Evolutionary conservation across 2,329 filamentous ascomycete species (phyloP).

Genomic region (Fusarium chlamydosporum): DNA sequence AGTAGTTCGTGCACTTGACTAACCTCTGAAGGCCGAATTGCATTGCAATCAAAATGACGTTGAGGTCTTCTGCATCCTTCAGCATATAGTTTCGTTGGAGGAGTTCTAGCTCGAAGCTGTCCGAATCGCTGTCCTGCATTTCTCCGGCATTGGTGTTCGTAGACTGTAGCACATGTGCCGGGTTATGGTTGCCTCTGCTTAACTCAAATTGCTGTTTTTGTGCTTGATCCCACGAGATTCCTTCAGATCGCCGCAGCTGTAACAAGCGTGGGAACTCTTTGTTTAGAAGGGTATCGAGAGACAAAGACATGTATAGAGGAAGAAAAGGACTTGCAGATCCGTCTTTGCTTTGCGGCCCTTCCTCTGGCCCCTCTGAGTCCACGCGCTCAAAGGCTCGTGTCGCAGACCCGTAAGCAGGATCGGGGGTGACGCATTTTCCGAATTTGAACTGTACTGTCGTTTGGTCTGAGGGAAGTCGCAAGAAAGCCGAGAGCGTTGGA

Average conservation of each 20-base stretch:
- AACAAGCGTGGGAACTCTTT: slow-evolving; percentile 74
- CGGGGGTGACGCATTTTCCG: slow-evolving; percentile 79
- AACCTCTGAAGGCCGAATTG: slow-evolving; percentile 85
- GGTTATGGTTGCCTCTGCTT: slow-evolving; percentile 20
- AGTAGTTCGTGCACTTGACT: slow-evolving; percentile 86
- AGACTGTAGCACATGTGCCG: neutral
- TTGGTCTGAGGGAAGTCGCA: slow-evolving; percentile 57
- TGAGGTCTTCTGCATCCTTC: slow-evolving; percentile 56
- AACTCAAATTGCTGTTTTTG: slow-evolving; percentile 32
- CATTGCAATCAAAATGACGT: slow-evolving; percentile 72
- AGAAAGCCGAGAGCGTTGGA: slow-evolving; percentile 67
- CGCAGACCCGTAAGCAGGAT: slow-evolving; percentile 72
- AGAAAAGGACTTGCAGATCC: slow-evolving; percentile 40
- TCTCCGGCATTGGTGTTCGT: neutral
- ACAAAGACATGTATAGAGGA: slow-evolving; percentile 78
- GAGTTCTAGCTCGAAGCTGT: slow-evolving; percentile 28
- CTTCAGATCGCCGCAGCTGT: slow-evolving; percentile 66
- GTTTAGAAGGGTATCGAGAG: slow-evolving; percentile 73
- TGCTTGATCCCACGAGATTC: slow-evolving; percentile 71
- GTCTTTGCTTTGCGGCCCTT: neutral
- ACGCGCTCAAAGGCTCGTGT: slow-evolving; percentile 50
- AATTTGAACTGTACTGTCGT: slow-evolving; percentile 70
- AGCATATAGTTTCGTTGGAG: slow-evolving; percentile 53
- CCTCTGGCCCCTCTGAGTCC: slow-evolving; percentile 15
- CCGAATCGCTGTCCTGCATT: slow-evolving; percentile 9